Percentiles rank a stretch among this genome's conserved stretches.
These are phyloP conservation scores for Chalciporus sphaerocephalus DNA, from an alignment of 768 basidiomycete genomes.

Conservation along the genomic window DNA sequence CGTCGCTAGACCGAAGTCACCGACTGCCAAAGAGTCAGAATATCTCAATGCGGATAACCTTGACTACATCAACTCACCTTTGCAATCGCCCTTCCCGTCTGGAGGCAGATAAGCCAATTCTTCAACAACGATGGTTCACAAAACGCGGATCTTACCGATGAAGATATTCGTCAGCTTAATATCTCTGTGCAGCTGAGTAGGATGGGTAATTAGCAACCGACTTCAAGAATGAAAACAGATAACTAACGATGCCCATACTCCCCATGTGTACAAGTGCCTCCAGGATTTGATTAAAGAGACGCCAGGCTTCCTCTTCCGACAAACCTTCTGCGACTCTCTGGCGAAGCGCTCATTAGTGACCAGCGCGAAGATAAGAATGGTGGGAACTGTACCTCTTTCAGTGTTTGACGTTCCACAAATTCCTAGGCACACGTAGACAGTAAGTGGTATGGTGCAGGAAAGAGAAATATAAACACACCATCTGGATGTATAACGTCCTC, in stretches of 20 bases:
- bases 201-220: slow-evolving; percentile 23
- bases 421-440: slow-evolving; percentile 44
- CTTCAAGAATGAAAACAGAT: not conserved
- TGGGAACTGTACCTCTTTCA: slow-evolving; percentile 59
- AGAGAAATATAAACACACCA: slow-evolving; percentile 46
- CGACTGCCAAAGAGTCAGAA: slow-evolving; percentile 45
- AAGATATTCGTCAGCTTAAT: slow-evolving; percentile 94
- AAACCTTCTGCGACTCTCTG: slow-evolving; percentile 78
- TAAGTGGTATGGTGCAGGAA: not conserved
- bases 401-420: slow-evolving; percentile 86
- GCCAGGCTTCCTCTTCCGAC: slow-evolving; percentile 82
- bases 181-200: slow-evolving; percentile 69
- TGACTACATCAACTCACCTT: slow-evolving; percentile 41
- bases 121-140: not conserved
- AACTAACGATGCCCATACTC: slow-evolving; percentile 73
- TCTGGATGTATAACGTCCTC: slow-evolving; percentile 87
- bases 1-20: slow-evolving; percentile 90
- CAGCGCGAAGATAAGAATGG: not conserved
- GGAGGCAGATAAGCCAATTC: not conserved
- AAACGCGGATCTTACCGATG: slow-evolving; percentile 55
- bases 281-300: slow-evolving; percentile 82
- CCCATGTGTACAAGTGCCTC: slow-evolving; percentile 91
- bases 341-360: not conserved
- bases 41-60: not conserved
- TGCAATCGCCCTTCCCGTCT: slow-evolving; percentile 83